Evolutionary conservation across 1,284 basidiomycete species (phyloP).

Genomic region (Mycena sp.): DNA sequence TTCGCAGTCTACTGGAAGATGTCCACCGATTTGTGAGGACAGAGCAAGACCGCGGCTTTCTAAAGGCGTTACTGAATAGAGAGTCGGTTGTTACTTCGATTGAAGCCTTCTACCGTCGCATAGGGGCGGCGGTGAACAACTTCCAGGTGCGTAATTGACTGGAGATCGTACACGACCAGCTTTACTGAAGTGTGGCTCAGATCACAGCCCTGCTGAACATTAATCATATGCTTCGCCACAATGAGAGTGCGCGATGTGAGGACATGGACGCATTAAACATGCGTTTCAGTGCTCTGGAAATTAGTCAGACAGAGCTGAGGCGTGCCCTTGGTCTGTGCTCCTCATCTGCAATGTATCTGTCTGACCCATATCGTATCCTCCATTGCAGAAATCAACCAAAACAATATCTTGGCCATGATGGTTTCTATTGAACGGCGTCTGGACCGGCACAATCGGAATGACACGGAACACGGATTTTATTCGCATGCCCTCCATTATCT

Average conservation of each 20-base stretch:
- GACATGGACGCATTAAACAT: background rate
- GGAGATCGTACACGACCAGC: background rate
- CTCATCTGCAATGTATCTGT: background rate
- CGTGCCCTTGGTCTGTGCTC: background rate
- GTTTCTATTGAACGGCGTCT: background rate
- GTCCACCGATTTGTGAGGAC: slow-evolving; percentile 1
- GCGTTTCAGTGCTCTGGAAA: background rate
- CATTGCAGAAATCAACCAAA: background rate
- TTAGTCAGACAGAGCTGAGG: background rate
- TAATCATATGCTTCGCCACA: background rate
- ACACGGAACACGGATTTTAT: background rate
- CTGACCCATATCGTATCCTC: background rate
- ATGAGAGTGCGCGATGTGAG: background rate
- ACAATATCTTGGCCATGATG: background rate
- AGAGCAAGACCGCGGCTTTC: background rate
- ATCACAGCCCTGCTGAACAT: background rate
- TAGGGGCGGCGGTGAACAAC: background rate
- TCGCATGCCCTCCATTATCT: slow-evolving; percentile 1
- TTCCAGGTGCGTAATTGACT: background rate
- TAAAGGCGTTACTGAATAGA: background rate
- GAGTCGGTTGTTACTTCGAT: background rate
- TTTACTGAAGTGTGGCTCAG: background rate
- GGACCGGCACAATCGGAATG: background rate
- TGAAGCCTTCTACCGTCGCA: slow-evolving; percentile 4
- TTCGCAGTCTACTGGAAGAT: background rate